Conservation (phyloP, 148 eudicot species). For the Vaccinium darrowii region DNA sequence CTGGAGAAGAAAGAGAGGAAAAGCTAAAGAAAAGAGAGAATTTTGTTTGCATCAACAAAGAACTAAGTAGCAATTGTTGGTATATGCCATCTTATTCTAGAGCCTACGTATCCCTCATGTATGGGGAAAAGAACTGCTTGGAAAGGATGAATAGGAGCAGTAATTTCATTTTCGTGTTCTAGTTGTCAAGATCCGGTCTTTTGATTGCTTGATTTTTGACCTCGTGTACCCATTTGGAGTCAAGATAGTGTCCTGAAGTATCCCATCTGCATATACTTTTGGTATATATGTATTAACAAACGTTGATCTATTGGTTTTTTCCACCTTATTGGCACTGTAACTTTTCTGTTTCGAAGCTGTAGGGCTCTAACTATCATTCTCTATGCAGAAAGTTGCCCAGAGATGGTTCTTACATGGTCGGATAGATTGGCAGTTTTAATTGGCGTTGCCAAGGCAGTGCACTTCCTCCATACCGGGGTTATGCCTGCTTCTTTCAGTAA, state of each 20-base stretch:
- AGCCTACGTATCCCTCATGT: not conserved
- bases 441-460: slow-evolving; percentile 67
- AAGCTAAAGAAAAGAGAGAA: not conserved
- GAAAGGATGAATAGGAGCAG: not conserved
- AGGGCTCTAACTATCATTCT: slow-evolving; percentile 7
- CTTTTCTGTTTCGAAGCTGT: not conserved
- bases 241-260: slow-evolving; percentile 1
- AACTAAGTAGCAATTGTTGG: not conserved
- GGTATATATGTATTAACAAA: not conserved
- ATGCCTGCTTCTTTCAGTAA: slow-evolving; percentile 49
- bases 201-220: not conserved
- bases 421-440: slow-evolving; percentile 63
- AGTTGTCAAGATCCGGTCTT: not conserved
- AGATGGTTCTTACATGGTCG: slow-evolving; percentile 54
- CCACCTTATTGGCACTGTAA: not conserved
- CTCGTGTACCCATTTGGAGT: not conserved
- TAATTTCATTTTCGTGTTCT: not conserved
- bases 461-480: slow-evolving; percentile 63
- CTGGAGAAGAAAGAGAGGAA: not conserved
- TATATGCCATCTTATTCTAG: not conserved
- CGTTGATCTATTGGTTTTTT: not conserved
- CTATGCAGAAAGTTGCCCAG: slow-evolving; percentile 43
- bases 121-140: not conserved
- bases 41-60: not conserved
- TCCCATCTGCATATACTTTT: not conserved